These are phyloP conservation scores for Zizania palustris DNA, from an alignment of 202 grass and related monocot genomes.

Conservation along the genomic window DNA sequence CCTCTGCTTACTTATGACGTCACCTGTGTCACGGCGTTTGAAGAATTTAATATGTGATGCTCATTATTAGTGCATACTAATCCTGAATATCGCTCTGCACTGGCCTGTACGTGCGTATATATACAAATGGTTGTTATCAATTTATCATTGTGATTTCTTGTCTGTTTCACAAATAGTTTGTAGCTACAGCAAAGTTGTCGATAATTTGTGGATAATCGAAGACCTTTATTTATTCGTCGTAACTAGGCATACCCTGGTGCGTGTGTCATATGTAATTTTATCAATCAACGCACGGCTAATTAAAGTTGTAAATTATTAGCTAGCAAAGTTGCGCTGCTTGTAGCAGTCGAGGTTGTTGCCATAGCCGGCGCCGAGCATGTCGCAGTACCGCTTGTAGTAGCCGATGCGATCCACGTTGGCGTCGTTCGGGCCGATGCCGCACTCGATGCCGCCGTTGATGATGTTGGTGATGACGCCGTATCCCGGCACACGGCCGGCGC, in stretches of 20 bases:
- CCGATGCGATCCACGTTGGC: constrained; percentile 53
- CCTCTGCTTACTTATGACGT: too few species aligned
- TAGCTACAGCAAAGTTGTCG: background rate
- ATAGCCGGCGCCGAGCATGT: constrained; percentile 27
- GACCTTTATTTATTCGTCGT: background rate
- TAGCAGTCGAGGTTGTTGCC: constrained; percentile 57
- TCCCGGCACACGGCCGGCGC: constrained; percentile 49
- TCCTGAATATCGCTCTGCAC: background rate
- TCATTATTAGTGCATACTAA: background rate
- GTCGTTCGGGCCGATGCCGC: constrained; percentile 34
- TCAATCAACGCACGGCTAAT: background rate
- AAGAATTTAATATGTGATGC: too few species aligned
- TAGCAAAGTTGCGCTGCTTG: constrained; percentile 36
- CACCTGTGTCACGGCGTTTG: too few species aligned
- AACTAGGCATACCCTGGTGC: background rate
- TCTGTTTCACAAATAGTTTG: background rate
- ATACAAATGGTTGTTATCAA: background rate
- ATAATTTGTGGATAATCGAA: background rate
- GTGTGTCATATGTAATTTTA: background rate
- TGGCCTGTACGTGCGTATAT: background rate
- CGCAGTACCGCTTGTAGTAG: constrained; percentile 51
- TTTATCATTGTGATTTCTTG: background rate
- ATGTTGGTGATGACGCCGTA: constrained; percentile 76
- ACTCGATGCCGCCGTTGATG: constrained; percentile 67
- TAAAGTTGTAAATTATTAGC: background rate